These are phyloP conservation scores for Suhomyces terraborum DNA, from an alignment of 1,139 yeast genomes.

Conservation along the genomic window DNA sequence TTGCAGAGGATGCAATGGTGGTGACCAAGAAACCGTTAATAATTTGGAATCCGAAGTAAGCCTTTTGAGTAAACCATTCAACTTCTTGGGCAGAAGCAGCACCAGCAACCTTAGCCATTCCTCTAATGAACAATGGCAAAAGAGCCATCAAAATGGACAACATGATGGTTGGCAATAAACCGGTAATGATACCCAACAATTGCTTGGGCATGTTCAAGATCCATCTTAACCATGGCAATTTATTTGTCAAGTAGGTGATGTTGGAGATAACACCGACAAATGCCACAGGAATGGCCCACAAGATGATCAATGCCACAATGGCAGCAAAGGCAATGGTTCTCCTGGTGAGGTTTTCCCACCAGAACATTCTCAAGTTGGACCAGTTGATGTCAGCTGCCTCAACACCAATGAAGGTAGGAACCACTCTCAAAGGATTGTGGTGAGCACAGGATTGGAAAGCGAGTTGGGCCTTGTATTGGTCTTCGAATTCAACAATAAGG, in stretches of 20 bases:
- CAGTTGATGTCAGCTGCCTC: conserved; percentile 66
- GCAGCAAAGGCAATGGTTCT: conserved; percentile 58
- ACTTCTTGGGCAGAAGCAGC: conserved; percentile 62
- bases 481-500: conserved; percentile 68
- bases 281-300: conserved; percentile 96
- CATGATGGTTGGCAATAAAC: conserved; percentile 81
- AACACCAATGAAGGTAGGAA: conserved; percentile 54
- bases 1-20: conserved; percentile 70
- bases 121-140: conserved; percentile 70
- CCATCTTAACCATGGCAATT: conserved; percentile 69
- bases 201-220: conserved; percentile 66
- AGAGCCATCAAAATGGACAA: conserved; percentile 81
- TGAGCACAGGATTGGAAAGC: conserved; percentile 63
- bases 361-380: conserved; percentile 71
- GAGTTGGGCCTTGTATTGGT: conserved; percentile 69
- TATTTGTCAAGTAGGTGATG: conserved; percentile 67
- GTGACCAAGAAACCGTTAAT: conserved; percentile 71
- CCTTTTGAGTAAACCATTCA: conserved; percentile 73
- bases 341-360: conserved; percentile 81
- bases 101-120: conserved; percentile 68
- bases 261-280: conserved; percentile 93
- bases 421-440: conserved; percentile 54
- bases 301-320: conserved; percentile 61
- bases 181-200: conserved; percentile 80
- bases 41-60: conserved; percentile 71